Conservation (phyloP, 352 stramenopile species). For the Labyrinthula sp. region DNA sequence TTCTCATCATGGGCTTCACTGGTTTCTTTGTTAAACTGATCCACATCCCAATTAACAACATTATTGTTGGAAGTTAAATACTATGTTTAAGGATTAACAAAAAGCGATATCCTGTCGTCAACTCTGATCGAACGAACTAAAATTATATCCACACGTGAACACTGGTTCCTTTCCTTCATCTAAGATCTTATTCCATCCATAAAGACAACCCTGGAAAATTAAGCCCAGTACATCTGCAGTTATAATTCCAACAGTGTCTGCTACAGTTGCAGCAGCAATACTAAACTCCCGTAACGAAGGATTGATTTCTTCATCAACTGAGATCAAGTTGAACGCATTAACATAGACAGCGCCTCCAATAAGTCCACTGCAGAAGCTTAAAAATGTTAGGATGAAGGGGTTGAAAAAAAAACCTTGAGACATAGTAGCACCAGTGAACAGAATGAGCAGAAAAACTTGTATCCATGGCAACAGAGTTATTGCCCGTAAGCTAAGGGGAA, state of each 20-base stretch:
- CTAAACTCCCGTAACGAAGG: slow-evolving; percentile 68
- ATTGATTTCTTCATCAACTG: slow-evolving; percentile 48
- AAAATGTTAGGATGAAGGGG: slow-evolving; percentile 46
- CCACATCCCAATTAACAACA: slow-evolving; percentile 99
- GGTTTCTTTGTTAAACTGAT: slow-evolving; percentile 99
- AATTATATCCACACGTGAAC: slow-evolving; percentile 15
- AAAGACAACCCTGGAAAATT: slow-evolving; percentile 69
- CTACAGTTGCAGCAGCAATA: slow-evolving; percentile 57
- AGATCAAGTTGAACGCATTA: slow-evolving; percentile 65
- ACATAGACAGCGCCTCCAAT: slow-evolving; percentile 66
- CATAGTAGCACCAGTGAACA: slow-evolving; percentile 57
- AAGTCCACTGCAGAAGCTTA: slow-evolving; percentile 59
- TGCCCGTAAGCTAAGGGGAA: slow-evolving; percentile 44
- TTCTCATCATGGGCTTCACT: slow-evolving; percentile 98
- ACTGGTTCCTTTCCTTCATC: slow-evolving; percentile 34
- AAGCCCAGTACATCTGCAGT: slow-evolving; percentile 59
- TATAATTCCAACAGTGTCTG: slow-evolving; percentile 62
- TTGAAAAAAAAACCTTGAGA: slow-evolving; percentile 58
- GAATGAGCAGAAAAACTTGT: slow-evolving; percentile 56
- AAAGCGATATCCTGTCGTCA: too few relatives aligned
- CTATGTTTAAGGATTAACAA: too few relatives aligned
- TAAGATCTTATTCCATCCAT: slow-evolving; percentile 40
- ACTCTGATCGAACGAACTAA: too few relatives aligned
- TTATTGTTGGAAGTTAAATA: slow-evolving; percentile 71
- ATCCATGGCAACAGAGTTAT: slow-evolving; percentile 64